Evolutionary conservation across 306 rosid genomes (phyloP), one percentile per base, ranked within the genome.

Genomic region (Rosa multiflora): DNA sequence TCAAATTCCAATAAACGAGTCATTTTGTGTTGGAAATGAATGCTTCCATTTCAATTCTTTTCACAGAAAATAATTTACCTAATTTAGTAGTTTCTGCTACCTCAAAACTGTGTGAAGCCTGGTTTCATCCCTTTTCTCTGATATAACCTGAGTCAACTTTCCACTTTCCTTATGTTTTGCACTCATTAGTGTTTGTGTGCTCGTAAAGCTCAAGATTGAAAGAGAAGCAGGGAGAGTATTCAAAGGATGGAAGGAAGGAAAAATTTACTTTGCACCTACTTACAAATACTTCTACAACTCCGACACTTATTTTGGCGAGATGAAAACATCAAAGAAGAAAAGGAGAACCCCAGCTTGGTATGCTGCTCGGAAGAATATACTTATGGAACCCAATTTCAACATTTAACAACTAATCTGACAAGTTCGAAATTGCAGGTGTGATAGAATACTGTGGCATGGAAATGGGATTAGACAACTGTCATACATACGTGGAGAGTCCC

Each of bases 301-400:
- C 8, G 98, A 93, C 86, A 85, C 83, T 75, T 96, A 93, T 67
- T 86, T 86, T 13, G 97, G 93, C 71, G 96, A 88, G 71, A 76
- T 82, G 5, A 88, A 87, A 76, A 84, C 83, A 78, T 93, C 99
- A 10, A 93, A 89, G 78, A 90, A 87, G 88, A 89, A 96, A 63
- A 85, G 97, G 80, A 88, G 99, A 89, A 96, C 99, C 46, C 99
- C 99, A 4, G 99, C 99, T 56, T 96, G 99, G 99, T 96, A 90
- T 56, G 90, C 75, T 11, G 43, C 21, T 48, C 68, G 8, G 71
- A 73, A 79, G 58, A 49, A 11, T 80, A 52, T 37, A 71, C 37
- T 53, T 46, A 76, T 42, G 23, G 68, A 35, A 46, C 69, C 14
- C n/a, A 63, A 23, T 17, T 44, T 67, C 26, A 66, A 7, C 47